Base-by-base conservation (phyloP, 2,329 filamentous ascomycete genomes). In the Microdochium nivale region DNA sequence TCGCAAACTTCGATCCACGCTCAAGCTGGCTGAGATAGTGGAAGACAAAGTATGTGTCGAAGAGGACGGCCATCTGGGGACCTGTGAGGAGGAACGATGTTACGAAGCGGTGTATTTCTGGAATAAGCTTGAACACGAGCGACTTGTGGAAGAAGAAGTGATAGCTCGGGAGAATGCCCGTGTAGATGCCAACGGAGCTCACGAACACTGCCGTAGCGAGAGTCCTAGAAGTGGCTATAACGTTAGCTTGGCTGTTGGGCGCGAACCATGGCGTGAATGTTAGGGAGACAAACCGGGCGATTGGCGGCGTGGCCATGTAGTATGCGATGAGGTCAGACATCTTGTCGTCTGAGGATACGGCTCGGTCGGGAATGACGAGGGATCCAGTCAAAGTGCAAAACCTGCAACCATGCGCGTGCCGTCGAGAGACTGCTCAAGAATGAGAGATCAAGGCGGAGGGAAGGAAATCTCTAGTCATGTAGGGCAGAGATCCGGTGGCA, bases 31-130 rank as follows among this genome's bases (percentile, higher is more conserved):
- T 86, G 60, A 86, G 73, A 70, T 94, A 95, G 56, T 80, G 84
- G 72, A 86, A 96, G 58, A 94, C 75, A 62, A 88, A 86, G 71
- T 88, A 90, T 44, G 88, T 83, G 65, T 91, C 87, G 64, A 90
- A 73, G 51, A 90, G 63, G 58, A 90, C 81, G 48, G 71, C 62
- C 53, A 77, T 52, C 49, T 67, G 51, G 8, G 70, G 69, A 3
- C 60, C 56, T 23, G 70, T 70, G 30, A 77, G 51, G 30, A 76
- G 55, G 62, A 74, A 77, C 61, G 63, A 67, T 37, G 71, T 72
- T 25, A 68, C 60, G 21, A 71, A 53, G 48, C 73, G 71, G 67
- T 75, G 75, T 52, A 77, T 58, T 54, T 70, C 65, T 33, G 73
- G 73, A 40, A 80, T 72, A 48, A 80, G 69, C 52, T 75, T 76